phyloP scores from a whole-genome alignment of 2,329 filamentous ascomycete genomes.

The Verticillium klebahnii region DNA sequence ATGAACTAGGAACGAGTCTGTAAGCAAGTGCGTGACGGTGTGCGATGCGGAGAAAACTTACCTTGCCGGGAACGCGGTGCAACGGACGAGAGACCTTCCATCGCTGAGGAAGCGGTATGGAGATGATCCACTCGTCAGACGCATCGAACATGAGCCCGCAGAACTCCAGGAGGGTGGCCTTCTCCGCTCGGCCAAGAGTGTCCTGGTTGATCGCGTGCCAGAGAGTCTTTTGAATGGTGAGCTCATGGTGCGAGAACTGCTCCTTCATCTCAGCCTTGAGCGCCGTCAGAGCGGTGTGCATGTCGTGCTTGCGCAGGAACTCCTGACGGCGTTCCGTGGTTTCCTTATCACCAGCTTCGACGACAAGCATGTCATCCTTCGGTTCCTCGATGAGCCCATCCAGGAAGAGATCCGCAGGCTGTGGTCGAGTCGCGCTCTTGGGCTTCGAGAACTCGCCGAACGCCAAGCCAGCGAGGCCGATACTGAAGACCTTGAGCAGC shows the following conservation, averaged over 20 bases:
- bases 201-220: constrained; percentile 36
- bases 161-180: constrained; percentile 37
- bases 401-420: constrained; percentile 1
- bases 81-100: constrained; percentile 33
- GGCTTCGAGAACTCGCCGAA: constrained; percentile 54
- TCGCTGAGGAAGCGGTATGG: constrained; percentile 33
- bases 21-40: background rate
- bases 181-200: constrained; percentile 32
- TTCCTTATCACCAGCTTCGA: constrained; percentile 38
- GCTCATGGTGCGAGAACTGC: constrained; percentile 30
- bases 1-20: constrained; percentile 23
- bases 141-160: constrained; percentile 44
- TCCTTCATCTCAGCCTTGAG: constrained; percentile 39
- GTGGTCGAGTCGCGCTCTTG: constrained; percentile 12
- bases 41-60: constrained; percentile 16
- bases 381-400: constrained; percentile 7
- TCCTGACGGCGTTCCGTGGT: constrained; percentile 58
- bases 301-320: constrained; percentile 61
- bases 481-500: constrained; percentile 54
- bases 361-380: constrained; percentile 22
- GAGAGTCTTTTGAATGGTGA: constrained; percentile 35
- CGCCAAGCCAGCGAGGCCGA: constrained; percentile 58
- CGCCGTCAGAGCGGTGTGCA: constrained; percentile 47
- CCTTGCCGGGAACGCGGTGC: constrained; percentile 29
- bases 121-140: constrained; percentile 35